A percentile compares a stretch with the other conserved stretches of the same genome.
Conservation (phyloP, 192 early-diverging fungal genomes). For the Fimicolochytrium jonesii region DNA sequence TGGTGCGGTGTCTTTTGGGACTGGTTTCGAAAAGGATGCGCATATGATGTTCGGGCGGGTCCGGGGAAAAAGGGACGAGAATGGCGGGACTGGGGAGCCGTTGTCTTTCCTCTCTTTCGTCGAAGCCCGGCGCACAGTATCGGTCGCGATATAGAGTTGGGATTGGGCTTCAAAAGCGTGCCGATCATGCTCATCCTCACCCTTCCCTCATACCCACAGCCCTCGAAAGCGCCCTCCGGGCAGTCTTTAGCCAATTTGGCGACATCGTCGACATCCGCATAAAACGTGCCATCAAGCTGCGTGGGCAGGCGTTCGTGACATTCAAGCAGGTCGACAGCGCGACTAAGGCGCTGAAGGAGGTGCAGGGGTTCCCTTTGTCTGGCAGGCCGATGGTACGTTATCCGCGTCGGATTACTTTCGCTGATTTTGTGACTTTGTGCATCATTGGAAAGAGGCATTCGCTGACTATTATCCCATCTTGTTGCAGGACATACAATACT, state of each 20-base stretch:
- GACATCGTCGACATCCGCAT: conserved; percentile 76
- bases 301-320: conserved; percentile 92
- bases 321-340: conserved; percentile 73
- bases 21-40: too few relatives aligned
- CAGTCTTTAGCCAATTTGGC: conserved; percentile 82
- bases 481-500: conserved; percentile 51
- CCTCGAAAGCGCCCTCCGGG: conserved; percentile 66
- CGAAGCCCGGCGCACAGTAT: too few relatives aligned
- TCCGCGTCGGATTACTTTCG: neutral
- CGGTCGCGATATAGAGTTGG: too few relatives aligned
- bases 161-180: too few relatives aligned
- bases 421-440: too few relatives aligned
- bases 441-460: too few relatives aligned
- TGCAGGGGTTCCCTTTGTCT: conserved; percentile 80
- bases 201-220: conserved; percentile 35
- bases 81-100: too few relatives aligned
- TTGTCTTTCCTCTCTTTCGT: too few relatives aligned
- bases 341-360: conserved; percentile 69
- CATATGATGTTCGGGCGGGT: too few relatives aligned
- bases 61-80: too few relatives aligned
- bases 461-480: neutral
- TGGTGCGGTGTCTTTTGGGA: neutral
- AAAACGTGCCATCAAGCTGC: conserved; percentile 74
- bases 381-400: conserved; percentile 71
- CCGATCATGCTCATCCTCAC: neutral